These are phyloP conservation scores for Rhynchospora pubera DNA, from an alignment of 176 grass and related monocot genomes.

Conservation along the genomic window DNA sequence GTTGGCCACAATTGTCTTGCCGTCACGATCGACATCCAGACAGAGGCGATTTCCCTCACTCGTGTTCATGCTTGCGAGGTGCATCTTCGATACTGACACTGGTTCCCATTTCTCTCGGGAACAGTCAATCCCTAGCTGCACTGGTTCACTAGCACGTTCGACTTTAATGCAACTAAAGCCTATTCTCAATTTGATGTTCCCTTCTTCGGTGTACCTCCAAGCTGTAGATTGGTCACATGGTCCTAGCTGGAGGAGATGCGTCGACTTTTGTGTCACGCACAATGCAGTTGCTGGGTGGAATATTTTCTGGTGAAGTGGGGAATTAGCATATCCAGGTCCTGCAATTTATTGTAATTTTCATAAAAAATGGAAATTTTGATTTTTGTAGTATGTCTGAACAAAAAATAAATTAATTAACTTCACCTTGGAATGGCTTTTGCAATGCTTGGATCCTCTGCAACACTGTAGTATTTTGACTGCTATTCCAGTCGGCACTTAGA, in stretches of 20 bases:
- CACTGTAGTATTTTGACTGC: slow-evolving; percentile 33
- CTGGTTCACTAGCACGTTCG: slow-evolving; percentile 29
- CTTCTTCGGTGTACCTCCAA: slow-evolving; percentile 12
- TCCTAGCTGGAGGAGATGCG: slow-evolving; percentile 31
- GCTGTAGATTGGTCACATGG: slow-evolving; percentile 33
- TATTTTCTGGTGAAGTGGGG: slow-evolving; percentile 35
- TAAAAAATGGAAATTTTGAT: background rate
- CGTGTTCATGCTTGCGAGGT: slow-evolving; percentile 27
- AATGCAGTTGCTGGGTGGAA: slow-evolving; percentile 66
- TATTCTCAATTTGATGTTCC: background rate
- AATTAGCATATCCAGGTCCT: slow-evolving; percentile 45
- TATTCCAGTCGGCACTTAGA: slow-evolving; percentile 39
- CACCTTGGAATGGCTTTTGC: slow-evolving; percentile 53
- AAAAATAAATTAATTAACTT: background rate
- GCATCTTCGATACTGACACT: slow-evolving; percentile 66
- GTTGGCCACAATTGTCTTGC: slow-evolving; percentile 49
- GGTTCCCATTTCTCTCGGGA: slow-evolving; percentile 40
- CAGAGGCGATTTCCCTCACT: slow-evolving; percentile 25
- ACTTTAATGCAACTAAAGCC: slow-evolving; percentile 43
- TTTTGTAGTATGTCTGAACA: background rate
- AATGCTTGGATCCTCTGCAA: slow-evolving; percentile 50
- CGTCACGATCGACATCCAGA: slow-evolving; percentile 62
- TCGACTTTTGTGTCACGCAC: slow-evolving; percentile 26
- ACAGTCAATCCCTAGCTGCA: slow-evolving; percentile 32
- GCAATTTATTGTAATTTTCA: background rate